phyloP scores from a whole-genome alignment of 2,329 filamentous ascomycete species.

The Aspergillus felis region DNA sequence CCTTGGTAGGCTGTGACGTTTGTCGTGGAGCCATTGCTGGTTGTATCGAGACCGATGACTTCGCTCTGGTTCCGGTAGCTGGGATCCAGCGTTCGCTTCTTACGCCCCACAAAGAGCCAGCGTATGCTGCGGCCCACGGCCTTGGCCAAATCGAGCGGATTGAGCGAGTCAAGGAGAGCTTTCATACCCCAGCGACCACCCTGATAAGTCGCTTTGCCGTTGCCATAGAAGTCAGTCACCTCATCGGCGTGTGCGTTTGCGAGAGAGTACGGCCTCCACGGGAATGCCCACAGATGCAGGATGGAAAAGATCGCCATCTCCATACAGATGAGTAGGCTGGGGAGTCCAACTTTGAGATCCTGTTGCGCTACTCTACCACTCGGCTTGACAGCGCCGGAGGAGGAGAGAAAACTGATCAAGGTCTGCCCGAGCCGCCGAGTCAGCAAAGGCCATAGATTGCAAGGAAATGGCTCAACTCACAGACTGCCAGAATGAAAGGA shows the following conservation, averaged over 20 bases:
- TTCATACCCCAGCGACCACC: conserved; percentile 63
- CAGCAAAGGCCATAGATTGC: not conserved
- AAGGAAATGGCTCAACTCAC: conserved; percentile 28
- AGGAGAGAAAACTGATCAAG: conserved; percentile 59
- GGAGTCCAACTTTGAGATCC: conserved; percentile 77
- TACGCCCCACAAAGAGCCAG: conserved; percentile 75
- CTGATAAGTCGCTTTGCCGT: conserved; percentile 51
- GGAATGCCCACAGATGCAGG: conserved; percentile 78
- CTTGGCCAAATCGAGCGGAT: conserved; percentile 79
- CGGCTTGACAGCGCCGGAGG: conserved; percentile 60
- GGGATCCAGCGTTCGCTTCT: conserved; percentile 40
- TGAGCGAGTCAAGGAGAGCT: conserved; percentile 69
- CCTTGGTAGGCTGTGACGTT: conserved; percentile 27
- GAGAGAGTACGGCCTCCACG: conserved; percentile 66
- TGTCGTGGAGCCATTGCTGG: conserved; percentile 8
- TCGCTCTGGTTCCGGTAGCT: conserved; percentile 34
- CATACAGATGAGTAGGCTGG: conserved; percentile 70
- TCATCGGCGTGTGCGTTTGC: conserved; percentile 45
- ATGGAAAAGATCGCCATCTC: conserved; percentile 81
- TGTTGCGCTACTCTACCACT: conserved; percentile 62
- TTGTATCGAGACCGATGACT: conserved; percentile 26
- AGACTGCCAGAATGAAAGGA: conserved; percentile 84
- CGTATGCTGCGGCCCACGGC: conserved; percentile 71
- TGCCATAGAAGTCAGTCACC: conserved; percentile 39
- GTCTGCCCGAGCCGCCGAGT: conserved; percentile 29